These are phyloP conservation scores for Kurtzmaniella quercitrusa DNA, from an alignment of 1,139 yeast species.

Conservation along the genomic window DNA sequence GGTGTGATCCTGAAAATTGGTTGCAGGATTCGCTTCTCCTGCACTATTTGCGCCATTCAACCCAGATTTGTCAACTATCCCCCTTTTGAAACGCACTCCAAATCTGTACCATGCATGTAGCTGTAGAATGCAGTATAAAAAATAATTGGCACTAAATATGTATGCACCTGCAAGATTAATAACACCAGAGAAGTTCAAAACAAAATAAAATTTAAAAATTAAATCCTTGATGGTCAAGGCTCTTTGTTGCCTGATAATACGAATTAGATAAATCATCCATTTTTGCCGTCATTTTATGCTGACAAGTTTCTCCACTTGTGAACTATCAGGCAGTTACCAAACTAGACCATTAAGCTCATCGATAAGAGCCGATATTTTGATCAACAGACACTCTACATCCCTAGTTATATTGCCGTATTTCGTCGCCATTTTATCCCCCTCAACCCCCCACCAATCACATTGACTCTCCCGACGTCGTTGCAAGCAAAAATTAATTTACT, in stretches of 20 bases:
- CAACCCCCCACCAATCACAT: too few species aligned
- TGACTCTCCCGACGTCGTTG: too few species aligned
- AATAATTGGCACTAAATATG: neutral
- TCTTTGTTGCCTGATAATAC: neutral
- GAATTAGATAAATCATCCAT: neutral
- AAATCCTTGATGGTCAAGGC: neutral
- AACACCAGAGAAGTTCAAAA: neutral
- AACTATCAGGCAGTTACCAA: neutral
- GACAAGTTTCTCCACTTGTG: neutral
- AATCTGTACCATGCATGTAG: neutral
- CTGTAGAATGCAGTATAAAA: neutral
- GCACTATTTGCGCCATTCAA: too few species aligned
- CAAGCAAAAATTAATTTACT: too few species aligned
- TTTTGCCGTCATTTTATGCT: neutral
- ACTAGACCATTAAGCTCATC: neutral
- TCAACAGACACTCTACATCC: too few species aligned
- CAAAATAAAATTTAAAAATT: neutral
- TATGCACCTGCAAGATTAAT: neutral
- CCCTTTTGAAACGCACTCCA: neutral
- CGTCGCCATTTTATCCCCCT: too few species aligned
- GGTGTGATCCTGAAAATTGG: too few species aligned
- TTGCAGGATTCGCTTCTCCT: too few species aligned
- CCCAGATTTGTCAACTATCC: neutral
- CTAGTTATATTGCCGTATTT: too few species aligned
- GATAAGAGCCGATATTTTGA: neutral